Base-by-base conservation (phyloP, 2,329 filamentous ascomycete species). In the Furcasterigmium furcatum region DNA sequence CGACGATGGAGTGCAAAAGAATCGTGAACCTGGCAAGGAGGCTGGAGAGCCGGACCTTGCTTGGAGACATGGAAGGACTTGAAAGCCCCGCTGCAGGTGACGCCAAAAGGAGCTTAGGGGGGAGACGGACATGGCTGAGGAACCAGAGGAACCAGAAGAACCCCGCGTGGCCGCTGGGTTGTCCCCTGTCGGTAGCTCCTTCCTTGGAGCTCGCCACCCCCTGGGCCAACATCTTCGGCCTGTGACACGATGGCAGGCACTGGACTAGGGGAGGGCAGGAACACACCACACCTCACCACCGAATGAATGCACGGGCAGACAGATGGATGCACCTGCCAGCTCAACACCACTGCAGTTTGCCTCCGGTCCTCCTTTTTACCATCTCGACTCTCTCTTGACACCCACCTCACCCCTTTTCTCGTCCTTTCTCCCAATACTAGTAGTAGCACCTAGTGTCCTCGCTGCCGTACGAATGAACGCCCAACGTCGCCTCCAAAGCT, bases 351-450 rank as follows among this genome's bases (percentile, higher is more conserved):
- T 7, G 7, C 24, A 27, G 12, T n/a, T n/a, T n/a, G n/a, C n/a
- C n/a, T n/a, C n/a, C n/a, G n/a, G 12, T 27, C 24, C 12, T 7
- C 12, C 12, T 27, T 27, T 27, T 27, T 27, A 7, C 24, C 24
- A 27, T 27, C 24, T 27, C 24, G 7, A 27, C 24, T n/a, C n/a
- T n/a, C n/a, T n/a, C n/a, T n/a, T n/a, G n/a, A n/a, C n/a, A n/a
- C n/a, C n/a, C n/a, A n/a, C n/a, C n/a, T n/a, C n/a, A n/a, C 40
- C 41, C 43, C 34, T 34, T 27, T 21, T 25, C 21, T 32, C 10
- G 14, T n/a, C 24, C 27, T 27, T 42, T 19, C 29, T 46, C 43
- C 40, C 34, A 39, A 36, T n/a, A n/a, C n/a, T n/a, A n/a, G n/a
- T n/a, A n/a, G n/a, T n/a, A n/a, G n/a, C n/a, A n/a, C n/a, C n/a